These are phyloP conservation scores for Scheffersomyces parashehatae DNA, from an alignment of 1,139 yeast genomes.

Conservation along the genomic window DNA sequence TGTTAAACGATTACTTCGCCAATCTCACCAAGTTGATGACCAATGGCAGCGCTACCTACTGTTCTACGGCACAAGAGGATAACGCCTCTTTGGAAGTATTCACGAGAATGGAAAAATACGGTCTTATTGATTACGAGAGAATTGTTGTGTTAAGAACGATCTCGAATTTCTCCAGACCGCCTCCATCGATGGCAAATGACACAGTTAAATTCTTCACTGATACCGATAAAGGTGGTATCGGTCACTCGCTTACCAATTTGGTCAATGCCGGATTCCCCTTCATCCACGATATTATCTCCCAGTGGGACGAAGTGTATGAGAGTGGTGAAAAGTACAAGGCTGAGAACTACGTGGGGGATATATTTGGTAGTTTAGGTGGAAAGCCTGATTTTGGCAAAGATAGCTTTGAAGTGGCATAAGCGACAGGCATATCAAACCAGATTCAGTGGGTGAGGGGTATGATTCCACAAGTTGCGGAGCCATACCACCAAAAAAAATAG, in stretches of 20 bases:
- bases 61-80: conserved; percentile 66
- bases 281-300: conserved; percentile 47
- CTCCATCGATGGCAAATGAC: conserved; percentile 39
- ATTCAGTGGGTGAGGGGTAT: no score
- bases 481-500: no score
- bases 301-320: conserved; percentile 51
- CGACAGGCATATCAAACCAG: no score
- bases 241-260: conserved; percentile 50
- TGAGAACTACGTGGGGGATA: conserved; percentile 59
- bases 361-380: conserved; percentile 49
- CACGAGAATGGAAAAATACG: conserved; percentile 51
- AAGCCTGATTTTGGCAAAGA: conserved; percentile 6
- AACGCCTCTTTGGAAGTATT: conserved; percentile 62
- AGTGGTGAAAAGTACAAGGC: conserved; percentile 36
- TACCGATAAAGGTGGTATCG: conserved; percentile 51
- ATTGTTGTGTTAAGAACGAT: conserved; percentile 60
- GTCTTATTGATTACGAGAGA: conserved; percentile 56
- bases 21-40: conserved; percentile 50
- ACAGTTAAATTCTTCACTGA: conserved; percentile 51
- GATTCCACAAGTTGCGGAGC: no score
- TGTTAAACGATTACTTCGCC: conserved; percentile 48
- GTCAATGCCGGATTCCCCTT: conserved; percentile 54
- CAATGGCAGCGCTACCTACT: conserved; percentile 57
- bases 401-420: conserved; percentile 1
- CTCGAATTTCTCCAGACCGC: conserved; percentile 59